These are phyloP conservation scores for Fusarium sulawesiense DNA, from an alignment of 2,329 filamentous ascomycete genomes.

Conservation along the genomic window DNA sequence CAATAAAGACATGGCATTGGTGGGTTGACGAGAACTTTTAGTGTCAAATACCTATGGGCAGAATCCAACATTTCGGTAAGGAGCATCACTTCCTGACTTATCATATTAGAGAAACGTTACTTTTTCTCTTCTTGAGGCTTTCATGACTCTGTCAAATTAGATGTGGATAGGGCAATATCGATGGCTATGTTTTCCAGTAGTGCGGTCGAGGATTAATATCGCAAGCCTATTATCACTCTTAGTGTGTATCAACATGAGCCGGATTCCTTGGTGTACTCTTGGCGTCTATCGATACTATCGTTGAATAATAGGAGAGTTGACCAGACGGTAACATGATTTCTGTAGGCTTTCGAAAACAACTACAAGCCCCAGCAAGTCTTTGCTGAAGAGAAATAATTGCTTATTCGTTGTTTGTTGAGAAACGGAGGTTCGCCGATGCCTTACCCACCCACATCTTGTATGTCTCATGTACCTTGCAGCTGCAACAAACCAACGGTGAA, in stretches of 20 bases:
- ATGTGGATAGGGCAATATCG: constrained; percentile 1
- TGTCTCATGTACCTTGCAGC: constrained; percentile 40
- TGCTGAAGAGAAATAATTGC: neutral
- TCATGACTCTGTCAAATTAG: constrained; percentile 6
- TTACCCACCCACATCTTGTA: neutral
- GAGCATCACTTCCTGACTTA: neutral
- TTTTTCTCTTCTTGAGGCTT: neutral
- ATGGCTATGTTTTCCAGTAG: neutral
- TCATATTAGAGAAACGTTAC: neutral
- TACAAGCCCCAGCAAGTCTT: neutral
- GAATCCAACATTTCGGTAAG: neutral
- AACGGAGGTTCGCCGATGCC: neutral
- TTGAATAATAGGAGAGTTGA: neutral
- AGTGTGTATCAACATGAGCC: neutral
- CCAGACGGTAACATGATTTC: neutral
- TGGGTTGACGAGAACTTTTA: neutral
- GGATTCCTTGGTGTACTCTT: neutral
- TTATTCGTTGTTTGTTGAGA: neutral
- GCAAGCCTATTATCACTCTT: neutral
- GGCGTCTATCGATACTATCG: neutral
- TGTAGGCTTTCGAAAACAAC: neutral
- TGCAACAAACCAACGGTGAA: constrained; percentile 23
- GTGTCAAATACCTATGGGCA: neutral
- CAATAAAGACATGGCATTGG: neutral
- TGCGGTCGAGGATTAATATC: neutral